A percentile compares a stretch with the other conserved stretches of the same genome.
These are phyloP conservation scores for Solanum lycopersicoides DNA, from an alignment of 257 asterid genomes.

Conservation along the genomic window DNA sequence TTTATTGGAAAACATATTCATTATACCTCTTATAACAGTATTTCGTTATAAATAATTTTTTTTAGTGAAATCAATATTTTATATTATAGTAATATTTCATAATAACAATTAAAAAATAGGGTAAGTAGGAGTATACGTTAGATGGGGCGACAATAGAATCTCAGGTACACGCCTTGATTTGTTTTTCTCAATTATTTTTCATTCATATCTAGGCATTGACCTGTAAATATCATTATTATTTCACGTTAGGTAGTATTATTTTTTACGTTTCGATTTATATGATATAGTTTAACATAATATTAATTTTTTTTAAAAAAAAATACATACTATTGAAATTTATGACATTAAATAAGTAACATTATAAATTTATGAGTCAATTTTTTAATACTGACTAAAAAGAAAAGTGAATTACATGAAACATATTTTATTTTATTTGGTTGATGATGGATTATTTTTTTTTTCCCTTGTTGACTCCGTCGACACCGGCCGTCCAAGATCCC, in stretches of 20 bases:
- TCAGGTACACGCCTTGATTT: constrained; percentile 11
- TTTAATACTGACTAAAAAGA: too few relatives aligned
- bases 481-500: constrained; percentile 15
- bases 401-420: accelerated
- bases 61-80: neutral
- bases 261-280: too few relatives aligned
- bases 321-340: too few relatives aligned
- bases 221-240: neutral
- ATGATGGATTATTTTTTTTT: neutral
- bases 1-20: neutral
- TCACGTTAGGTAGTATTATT: too few relatives aligned
- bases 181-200: neutral
- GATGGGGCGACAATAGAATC: constrained; percentile 3
- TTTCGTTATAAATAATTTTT: neutral
- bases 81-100: neutral
- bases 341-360: too few relatives aligned
- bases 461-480: constrained; percentile 13
- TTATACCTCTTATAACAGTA: neutral
- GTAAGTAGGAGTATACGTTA: neutral
- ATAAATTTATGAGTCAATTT: too few relatives aligned
- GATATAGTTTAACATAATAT: too few relatives aligned
- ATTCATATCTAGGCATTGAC: constrained; percentile 10
- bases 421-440: neutral
- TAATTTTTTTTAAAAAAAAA: too few relatives aligned
- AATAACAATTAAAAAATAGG: neutral